Conservation (phyloP, 345 rosid species). For the Leavenworthia alabamica region DNA sequence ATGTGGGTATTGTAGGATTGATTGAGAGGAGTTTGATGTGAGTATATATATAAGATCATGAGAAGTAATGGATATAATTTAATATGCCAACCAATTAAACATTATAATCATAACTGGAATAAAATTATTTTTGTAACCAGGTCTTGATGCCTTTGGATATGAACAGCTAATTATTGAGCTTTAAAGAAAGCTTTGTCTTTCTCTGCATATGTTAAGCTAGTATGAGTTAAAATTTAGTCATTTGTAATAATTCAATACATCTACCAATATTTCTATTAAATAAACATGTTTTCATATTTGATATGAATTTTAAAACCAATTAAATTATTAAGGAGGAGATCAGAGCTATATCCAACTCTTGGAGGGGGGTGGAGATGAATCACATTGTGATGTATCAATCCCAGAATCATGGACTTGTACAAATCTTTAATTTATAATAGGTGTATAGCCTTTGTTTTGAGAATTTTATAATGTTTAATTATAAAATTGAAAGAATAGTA, state of each 20-base stretch:
- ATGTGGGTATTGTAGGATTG: slow-evolving; percentile 5
- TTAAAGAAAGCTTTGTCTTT: neutral
- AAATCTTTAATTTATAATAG: neutral
- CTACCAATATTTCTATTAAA: neutral
- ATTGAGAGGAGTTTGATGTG: slow-evolving; percentile 12
- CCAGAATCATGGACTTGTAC: slow-evolving; percentile 10
- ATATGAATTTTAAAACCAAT: neutral
- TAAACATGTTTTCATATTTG: neutral
- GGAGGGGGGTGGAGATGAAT: neutral
- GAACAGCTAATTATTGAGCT: slow-evolving; percentile 21
- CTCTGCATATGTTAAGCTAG: neutral
- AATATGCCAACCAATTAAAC: slow-evolving; percentile 7
- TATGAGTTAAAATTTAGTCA: neutral
- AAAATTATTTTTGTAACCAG: slow-evolving; percentile 9
- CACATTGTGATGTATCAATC: neutral
- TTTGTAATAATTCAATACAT: slow-evolving; percentile 5
- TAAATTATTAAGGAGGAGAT: neutral
- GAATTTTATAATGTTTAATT: too few species aligned
- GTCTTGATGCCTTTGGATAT: slow-evolving; percentile 21
- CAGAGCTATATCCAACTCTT: neutral
- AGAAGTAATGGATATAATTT: slow-evolving; percentile 22
- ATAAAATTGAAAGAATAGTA: too few species aligned
- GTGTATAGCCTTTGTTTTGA: neutral
- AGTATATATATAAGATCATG: slow-evolving; percentile 23
- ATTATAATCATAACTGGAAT: slow-evolving; percentile 6